phyloP scores from a whole-genome alignment of 805 yeast genomes.

The Candida tibetensis region DNA sequence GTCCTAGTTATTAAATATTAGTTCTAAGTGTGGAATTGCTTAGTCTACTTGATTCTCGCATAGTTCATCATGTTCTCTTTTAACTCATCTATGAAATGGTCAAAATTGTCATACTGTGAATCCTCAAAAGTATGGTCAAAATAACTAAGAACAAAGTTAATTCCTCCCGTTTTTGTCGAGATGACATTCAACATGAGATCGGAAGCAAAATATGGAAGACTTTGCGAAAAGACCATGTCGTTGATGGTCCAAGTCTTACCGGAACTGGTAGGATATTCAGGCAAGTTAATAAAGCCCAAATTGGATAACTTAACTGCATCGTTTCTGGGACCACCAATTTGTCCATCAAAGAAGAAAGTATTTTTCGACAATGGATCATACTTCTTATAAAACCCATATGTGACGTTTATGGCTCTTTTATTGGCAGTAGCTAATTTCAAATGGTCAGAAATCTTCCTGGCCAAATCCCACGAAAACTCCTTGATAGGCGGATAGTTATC shows the following conservation, averaged over 20 bases:
- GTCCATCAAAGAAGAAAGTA: conserved; percentile 19
- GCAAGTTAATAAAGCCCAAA: conserved; percentile 30
- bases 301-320: conserved; percentile 38
- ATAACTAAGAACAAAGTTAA: conserved; percentile 33
- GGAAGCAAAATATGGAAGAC: conserved; percentile 30
- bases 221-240: conserved; percentile 36
- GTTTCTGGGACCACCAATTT: conserved; percentile 23
- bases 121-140: conserved; percentile 27
- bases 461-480: conserved; percentile 34
- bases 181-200: conserved; percentile 36
- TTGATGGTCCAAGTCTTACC: conserved; percentile 24
- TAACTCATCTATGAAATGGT: conserved; percentile 18
- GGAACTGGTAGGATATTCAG: conserved; percentile 7
- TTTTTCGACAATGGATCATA: conserved; percentile 16
- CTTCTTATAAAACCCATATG: conserved; percentile 17
- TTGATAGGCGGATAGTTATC: conserved; percentile 29
- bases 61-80: conserved; percentile 18
- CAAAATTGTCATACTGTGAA: conserved; percentile 21
- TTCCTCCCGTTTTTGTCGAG: conserved; percentile 30
- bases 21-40: too few relatives aligned
- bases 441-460: conserved; percentile 17
- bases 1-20: too few relatives aligned
- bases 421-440: conserved; percentile 19
- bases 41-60: neutral
- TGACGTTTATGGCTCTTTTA: conserved; percentile 21